Percentiles rank a stretch among this genome's conserved stretches.
These are phyloP conservation scores for Acer campestre DNA, from an alignment of 345 rosid species.

Conservation along the genomic window DNA sequence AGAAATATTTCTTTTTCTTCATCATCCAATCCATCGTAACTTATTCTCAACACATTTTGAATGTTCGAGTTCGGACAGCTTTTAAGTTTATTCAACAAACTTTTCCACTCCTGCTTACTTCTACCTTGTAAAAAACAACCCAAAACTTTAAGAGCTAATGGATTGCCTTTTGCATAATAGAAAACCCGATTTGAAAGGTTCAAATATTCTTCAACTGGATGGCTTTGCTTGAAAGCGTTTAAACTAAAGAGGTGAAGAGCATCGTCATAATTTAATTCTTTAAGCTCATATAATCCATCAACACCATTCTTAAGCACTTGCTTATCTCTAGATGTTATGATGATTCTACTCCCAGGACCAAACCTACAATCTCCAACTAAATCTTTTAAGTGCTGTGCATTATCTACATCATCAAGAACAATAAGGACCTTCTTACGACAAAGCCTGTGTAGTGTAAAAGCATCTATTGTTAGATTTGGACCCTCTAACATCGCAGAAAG, in stretches of 20 bases:
- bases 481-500: background rate
- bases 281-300: background rate
- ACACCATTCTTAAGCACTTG: background rate
- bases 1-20: background rate
- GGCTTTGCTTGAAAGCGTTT: background rate
- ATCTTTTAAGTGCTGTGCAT: background rate
- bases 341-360: constrained; percentile 15
- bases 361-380: background rate
- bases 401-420: constrained; percentile 19
- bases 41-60: background rate
- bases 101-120: background rate
- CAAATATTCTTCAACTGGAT: background rate
- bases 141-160: background rate
- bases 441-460: background rate
- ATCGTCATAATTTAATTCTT: background rate
- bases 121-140: background rate
- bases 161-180: background rate
- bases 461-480: background rate
- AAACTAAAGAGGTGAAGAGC: constrained; percentile 8
- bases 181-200: background rate
- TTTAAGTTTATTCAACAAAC: background rate
- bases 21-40: background rate
- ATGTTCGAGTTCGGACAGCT: background rate
- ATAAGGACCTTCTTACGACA: background rate
- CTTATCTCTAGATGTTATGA: constrained; percentile 16